A percentile compares a stretch with the other conserved stretches of the same genome.
These are phyloP conservation scores for Thelonectria olida DNA, from an alignment of 2,329 filamentous ascomycete genomes.

Conservation along the genomic window DNA sequence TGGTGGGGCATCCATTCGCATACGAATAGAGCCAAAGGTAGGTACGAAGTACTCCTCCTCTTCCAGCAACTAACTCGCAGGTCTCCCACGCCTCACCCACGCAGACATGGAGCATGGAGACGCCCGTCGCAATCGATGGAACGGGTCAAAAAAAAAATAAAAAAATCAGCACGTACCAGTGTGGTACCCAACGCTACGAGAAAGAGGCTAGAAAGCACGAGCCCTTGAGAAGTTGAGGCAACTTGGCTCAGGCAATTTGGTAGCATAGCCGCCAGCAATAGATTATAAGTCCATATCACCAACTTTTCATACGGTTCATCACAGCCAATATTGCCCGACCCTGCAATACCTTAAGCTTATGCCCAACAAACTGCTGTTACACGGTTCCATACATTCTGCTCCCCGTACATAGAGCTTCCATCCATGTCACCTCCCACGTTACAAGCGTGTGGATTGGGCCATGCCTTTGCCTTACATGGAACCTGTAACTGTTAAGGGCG, in stretches of 20 bases:
- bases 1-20: conserved; percentile 37
- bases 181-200: conserved; percentile 9
- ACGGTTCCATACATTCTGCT: conserved; percentile 17
- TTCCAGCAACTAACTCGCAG: not conserved
- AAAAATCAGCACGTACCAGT: conserved; percentile 13
- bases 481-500: not conserved
- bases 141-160: not conserved
- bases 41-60: not conserved
- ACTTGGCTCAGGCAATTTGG: not conserved
- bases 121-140: conserved; percentile 12
- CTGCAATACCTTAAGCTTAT: conserved; percentile 7
- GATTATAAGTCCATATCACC: not conserved
- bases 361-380: conserved; percentile 12
- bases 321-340: not conserved
- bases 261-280: not conserved
- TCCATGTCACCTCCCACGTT: conserved; percentile 7
- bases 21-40: too few relatives aligned
- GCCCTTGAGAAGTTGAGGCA: conserved; percentile 5
- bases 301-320: conserved; percentile 5
- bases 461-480: conserved; percentile 1
- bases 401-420: conserved; percentile 10
- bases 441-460: conserved; percentile 4
- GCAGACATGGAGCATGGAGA: too few relatives aligned
- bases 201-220: conserved; percentile 10
- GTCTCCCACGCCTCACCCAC: conserved; percentile 1